Base-by-base conservation (phyloP, 2,329 filamentous ascomycete genomes). In the Talaromyces sp. region DNA sequence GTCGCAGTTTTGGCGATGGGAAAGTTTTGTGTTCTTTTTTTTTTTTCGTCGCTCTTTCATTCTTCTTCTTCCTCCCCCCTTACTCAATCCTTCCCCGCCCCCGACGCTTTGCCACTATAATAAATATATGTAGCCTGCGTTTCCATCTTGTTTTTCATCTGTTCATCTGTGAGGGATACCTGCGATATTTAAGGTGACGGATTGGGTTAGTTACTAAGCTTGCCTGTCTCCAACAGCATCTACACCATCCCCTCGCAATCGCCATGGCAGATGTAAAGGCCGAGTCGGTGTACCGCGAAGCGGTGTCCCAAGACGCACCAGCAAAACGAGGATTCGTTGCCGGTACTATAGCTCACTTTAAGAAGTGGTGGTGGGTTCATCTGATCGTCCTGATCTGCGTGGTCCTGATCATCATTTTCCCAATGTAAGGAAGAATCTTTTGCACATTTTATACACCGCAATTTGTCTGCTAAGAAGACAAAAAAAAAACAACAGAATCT, bases 361-460 rank as follows among this genome's bases (percentile, higher is more conserved):
- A 74, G 70, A 75, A 75, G 60, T 85, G 77, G 66, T 86, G 83
- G 83, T 85, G 83, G 83, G 61, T 79, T 40, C 75, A 83, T 68
- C 60, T 85, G 34, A 76, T 86, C 55, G 70, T 81, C 8, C 76
- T 86, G 64, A 68, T 79, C n/a, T 53, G 50, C 50, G 68, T 81
- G 30, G 75, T 84, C 30, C 72, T 88, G 51, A 76, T 87, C 23
- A 72, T 87, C 57, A 70, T 82, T 2, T 71, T 88, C 36, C 84
- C 83, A 42, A 72, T 88, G 83, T 86, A 79, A 76, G 82, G 23
- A 18, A 7, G 33, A 7, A 23, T 54, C 12, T 4, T 33, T 42
- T 4, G 12, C 31, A 40, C 9, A 40, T 12, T 36, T 8, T 8
- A 36, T 36, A 8, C 12, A 8, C 33, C 8, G 12, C 8, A 36